Evolutionary conservation across 1,139 yeast genomes (phyloP).

Genomic region (Zygosaccharomyces pseudobailii): DNA sequence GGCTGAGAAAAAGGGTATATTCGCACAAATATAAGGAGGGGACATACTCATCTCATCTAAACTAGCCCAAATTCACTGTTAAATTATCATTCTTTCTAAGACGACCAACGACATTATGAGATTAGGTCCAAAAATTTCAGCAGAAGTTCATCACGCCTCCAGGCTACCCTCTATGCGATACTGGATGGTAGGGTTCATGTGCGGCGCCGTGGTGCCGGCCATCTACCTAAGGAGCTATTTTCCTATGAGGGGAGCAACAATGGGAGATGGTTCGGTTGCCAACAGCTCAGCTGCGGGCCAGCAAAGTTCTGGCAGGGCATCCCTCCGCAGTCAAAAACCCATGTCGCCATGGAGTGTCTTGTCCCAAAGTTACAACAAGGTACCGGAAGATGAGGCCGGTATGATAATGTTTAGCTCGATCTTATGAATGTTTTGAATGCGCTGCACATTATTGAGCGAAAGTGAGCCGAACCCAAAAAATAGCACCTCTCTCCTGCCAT

Average conservation of each 20-base stretch:
- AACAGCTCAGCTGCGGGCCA: slow-evolving; percentile 1
- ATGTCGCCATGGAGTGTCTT: background rate
- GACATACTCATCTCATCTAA: background rate
- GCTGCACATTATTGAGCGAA: background rate
- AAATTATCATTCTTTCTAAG: background rate
- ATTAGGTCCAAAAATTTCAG: slow-evolving; percentile 20
- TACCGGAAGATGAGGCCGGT: slow-evolving; percentile 23
- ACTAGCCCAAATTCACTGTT: too few species aligned
- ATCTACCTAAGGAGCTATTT: slow-evolving; percentile 19
- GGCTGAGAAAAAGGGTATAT: background rate
- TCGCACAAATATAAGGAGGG: background rate
- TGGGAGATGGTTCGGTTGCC: background rate
- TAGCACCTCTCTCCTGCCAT: background rate
- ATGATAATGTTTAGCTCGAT: slow-evolving; percentile 28
- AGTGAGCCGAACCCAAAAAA: background rate
- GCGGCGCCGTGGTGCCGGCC: slow-evolving; percentile 29
- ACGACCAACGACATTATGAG: slow-evolving; percentile 16
- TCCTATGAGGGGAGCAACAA: background rate
- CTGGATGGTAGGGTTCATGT: slow-evolving; percentile 22
- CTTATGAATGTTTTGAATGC: slow-evolving; percentile 11
- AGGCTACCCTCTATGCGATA: slow-evolving; percentile 24
- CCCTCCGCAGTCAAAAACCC: background rate
- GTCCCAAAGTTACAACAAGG: slow-evolving; percentile 6
- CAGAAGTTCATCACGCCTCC: slow-evolving; percentile 27
- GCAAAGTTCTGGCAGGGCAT: background rate